phyloP scores from a whole-genome alignment of 2,329 filamentous ascomycete genomes.

The Diplodia mutila region DNA sequence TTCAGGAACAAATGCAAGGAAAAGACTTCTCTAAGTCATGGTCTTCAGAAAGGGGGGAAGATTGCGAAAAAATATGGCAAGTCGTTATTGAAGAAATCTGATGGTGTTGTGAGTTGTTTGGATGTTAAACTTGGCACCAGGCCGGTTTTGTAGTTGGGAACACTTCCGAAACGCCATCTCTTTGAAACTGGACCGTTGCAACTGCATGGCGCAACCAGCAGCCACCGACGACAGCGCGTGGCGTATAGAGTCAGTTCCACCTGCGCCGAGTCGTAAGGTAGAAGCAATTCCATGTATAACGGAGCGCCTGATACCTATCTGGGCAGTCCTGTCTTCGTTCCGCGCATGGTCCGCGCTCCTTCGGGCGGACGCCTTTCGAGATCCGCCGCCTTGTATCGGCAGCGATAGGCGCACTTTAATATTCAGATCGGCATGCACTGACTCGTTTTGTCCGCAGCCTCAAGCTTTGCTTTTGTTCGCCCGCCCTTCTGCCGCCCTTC shows the following conservation, averaged over 20 bases:
- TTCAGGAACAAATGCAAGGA: neutral
- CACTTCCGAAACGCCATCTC: neutral
- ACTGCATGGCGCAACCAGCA: neutral
- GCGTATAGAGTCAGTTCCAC: neutral
- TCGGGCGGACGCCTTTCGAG: neutral
- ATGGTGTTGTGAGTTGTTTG: conserved; percentile 2
- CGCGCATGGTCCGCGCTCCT: neutral
- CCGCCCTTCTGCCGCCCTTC: neutral
- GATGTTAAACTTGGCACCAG: neutral
- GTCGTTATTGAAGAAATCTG: neutral
- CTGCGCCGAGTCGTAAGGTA: neutral
- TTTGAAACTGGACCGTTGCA: conserved; percentile 4
- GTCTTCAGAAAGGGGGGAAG: too few relatives aligned
- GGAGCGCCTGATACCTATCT: neutral
- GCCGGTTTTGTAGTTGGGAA: neutral
- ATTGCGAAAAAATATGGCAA: neutral
- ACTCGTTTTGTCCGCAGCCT: neutral
- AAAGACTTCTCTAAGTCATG: neutral
- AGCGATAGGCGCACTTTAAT: neutral
- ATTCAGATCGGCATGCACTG: neutral
- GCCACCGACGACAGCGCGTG: neutral
- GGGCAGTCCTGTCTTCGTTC: neutral
- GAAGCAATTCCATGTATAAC: neutral
- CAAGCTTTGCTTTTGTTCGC: neutral
- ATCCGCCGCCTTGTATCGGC: neutral